A percentile compares a stretch with the other conserved stretches of the same genome.
phyloP scores from a whole-genome alignment of 73 alveolate genomes.

The Urostyla sp. region DNA sequence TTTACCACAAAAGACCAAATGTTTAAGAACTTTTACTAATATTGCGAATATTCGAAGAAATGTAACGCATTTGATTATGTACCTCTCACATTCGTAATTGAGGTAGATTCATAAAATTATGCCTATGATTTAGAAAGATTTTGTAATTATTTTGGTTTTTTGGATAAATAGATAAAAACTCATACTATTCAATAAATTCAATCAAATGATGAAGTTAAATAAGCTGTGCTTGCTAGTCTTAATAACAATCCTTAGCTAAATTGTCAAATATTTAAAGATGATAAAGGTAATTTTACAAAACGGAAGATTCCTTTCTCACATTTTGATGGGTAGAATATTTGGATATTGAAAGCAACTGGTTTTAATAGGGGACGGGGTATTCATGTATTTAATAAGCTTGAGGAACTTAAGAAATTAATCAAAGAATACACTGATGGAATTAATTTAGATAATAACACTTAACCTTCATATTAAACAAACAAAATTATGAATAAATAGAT shows the following conservation, averaged over 20 bases:
- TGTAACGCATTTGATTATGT: slow-evolving; percentile 40
- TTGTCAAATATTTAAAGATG: slow-evolving; percentile 17
- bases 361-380: slow-evolving; percentile 92
- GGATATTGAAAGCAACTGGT: slow-evolving; percentile 87
- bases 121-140: slow-evolving; percentile 28
- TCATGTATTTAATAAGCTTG: slow-evolving; percentile 70
- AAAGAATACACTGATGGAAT: slow-evolving; percentile 65
- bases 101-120: slow-evolving; percentile 18
- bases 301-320: slow-evolving; percentile 52
- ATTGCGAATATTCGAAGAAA: slow-evolving; percentile 48
- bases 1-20: slow-evolving; percentile 46
- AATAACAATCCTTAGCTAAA: neutral
- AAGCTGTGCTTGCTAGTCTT: neutral
- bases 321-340: slow-evolving; percentile 59
- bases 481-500: slow-evolving; percentile 24
- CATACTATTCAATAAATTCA: neutral
- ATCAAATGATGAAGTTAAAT: neutral
- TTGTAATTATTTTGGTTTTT: neutral
- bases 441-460: neutral
- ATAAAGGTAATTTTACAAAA: slow-evolving; percentile 19
- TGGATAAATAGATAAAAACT: slow-evolving; percentile 26
- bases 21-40: slow-evolving; percentile 9
- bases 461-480: slow-evolving; percentile 8
- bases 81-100: slow-evolving; percentile 51
- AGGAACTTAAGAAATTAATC: slow-evolving; percentile 60